These are phyloP conservation scores for Blastobotrys ciferrii DNA, from an alignment of 1,139 yeast genomes.

Conservation along the genomic window DNA sequence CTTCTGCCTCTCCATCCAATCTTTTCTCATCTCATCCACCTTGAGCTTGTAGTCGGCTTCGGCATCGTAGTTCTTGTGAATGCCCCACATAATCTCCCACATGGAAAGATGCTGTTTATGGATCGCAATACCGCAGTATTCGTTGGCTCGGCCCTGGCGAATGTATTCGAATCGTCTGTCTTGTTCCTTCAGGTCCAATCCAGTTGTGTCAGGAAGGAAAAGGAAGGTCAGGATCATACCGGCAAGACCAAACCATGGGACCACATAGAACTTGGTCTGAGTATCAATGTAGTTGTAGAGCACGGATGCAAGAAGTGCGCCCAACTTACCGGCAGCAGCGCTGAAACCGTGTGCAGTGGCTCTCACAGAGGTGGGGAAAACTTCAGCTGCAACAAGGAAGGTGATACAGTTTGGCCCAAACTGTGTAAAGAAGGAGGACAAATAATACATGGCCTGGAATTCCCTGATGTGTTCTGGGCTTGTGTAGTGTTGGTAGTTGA, in stretches of 20 bases:
- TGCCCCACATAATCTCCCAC: conserved; percentile 39
- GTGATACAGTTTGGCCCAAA: conserved; percentile 93
- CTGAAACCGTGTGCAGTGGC: conserved; percentile 98
- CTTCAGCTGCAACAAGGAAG: conserved; percentile 93
- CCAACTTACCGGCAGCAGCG: conserved; percentile 93
- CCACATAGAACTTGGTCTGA: conserved; percentile 38
- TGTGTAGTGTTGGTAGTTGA: conserved; percentile 53
- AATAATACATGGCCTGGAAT: conserved; percentile 61
- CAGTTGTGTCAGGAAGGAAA: conserved; percentile 41
- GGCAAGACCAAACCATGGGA: conserved; percentile 41
- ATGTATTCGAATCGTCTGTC: conserved; percentile 40
- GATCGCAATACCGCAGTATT: conserved; percentile 42
- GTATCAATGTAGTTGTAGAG: conserved; percentile 38
- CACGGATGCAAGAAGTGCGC: conserved; percentile 95
- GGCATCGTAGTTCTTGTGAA: conserved; percentile 38
- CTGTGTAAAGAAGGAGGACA: conserved; percentile 66
- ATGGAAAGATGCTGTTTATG: conserved; percentile 37
- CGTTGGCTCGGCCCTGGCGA: conserved; percentile 35
- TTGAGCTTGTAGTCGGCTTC: conserved; percentile 40
- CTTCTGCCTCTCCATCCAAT: conserved; percentile 39
- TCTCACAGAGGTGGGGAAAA: conserved; percentile 96
- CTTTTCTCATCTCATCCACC: conserved; percentile 38
- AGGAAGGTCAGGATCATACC: conserved; percentile 38
- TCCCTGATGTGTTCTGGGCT: conserved; percentile 46
- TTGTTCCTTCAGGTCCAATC: conserved; percentile 39